phyloP scores from a whole-genome alignment of 768 basidiomycete species.

The Cystofilobasidium macerans region DNA sequence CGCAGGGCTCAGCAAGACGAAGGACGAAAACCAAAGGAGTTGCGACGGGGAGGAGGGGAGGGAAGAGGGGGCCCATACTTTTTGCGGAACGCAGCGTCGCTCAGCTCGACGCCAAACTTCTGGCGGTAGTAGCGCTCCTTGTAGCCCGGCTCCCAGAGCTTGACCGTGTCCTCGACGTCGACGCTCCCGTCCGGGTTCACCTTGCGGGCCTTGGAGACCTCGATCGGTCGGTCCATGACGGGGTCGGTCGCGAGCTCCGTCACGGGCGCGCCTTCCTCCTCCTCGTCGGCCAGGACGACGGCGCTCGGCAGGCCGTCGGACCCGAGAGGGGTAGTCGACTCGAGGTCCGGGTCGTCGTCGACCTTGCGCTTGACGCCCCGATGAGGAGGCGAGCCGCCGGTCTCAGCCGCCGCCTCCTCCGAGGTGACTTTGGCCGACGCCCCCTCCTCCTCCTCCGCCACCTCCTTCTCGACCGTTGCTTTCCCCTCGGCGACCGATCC shows the following conservation, averaged over 20 bases:
- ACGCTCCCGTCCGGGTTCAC: slow-evolving; percentile 87
- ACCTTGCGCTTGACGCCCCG: neutral
- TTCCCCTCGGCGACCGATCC: no score
- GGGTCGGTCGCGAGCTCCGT: slow-evolving; percentile 32
- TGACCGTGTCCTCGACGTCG: slow-evolving; percentile 83
- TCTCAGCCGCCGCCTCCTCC: slow-evolving; percentile 29
- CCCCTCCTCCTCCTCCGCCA: neutral
- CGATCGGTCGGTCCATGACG: slow-evolving; percentile 24
- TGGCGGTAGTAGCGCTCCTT: slow-evolving; percentile 85
- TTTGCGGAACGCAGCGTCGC: slow-evolving; percentile 61
- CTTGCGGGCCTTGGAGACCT: slow-evolving; percentile 42
- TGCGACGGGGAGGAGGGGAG: neutral
- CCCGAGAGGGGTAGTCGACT: neutral
- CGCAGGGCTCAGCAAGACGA: neutral
- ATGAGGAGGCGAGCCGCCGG: slow-evolving; percentile 12
- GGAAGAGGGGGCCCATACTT: slow-evolving; percentile 42
- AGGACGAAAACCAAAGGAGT: no score
- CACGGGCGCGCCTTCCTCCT: slow-evolving; percentile 35
- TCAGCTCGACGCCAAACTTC: slow-evolving; percentile 70
- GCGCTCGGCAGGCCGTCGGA: slow-evolving; percentile 16
- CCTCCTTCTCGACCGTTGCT: no score
- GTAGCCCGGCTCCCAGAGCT: slow-evolving; percentile 95
- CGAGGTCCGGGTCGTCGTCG: slow-evolving; percentile 3
- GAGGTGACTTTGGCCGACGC: neutral
- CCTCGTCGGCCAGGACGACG: slow-evolving; percentile 33